Evolutionary conservation across 2,329 filamentous ascomycete species (phyloP).

Genomic region (Epichloe brachyelytri): DNA sequence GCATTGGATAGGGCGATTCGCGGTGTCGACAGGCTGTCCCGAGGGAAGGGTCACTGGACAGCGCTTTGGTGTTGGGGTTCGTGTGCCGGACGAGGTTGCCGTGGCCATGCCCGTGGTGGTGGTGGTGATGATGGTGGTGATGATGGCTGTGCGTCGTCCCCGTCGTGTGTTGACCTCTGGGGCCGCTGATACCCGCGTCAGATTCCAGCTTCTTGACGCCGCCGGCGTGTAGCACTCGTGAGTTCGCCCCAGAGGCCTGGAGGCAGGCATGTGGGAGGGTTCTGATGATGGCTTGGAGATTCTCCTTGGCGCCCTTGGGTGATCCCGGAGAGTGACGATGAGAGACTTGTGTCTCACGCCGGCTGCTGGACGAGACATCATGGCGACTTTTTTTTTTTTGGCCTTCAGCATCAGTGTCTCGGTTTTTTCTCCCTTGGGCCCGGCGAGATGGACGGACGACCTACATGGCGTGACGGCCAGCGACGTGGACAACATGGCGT

Average conservation of each 20-base stretch:
- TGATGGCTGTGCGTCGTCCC: slow-evolving; percentile 22
- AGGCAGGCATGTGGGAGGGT: slow-evolving; percentile 91
- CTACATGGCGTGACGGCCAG: slow-evolving; percentile 79
- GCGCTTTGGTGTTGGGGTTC: slow-evolving; percentile 14
- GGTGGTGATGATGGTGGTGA: slow-evolving; percentile 22
- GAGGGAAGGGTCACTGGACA: slow-evolving; percentile 46
- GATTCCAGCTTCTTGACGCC: slow-evolving; percentile 74
- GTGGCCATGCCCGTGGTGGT: slow-evolving; percentile 27
- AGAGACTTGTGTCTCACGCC: slow-evolving; percentile 72
- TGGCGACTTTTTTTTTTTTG: slow-evolving; percentile 51
- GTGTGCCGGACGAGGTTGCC: slow-evolving; percentile 63
- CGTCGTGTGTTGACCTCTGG: slow-evolving; percentile 15
- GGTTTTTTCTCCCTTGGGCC: too few species aligned
- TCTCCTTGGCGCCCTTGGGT: slow-evolving; percentile 89
- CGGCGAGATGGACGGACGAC: slow-evolving; percentile 15
- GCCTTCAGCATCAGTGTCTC: too few species aligned
- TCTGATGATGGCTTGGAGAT: slow-evolving; percentile 76
- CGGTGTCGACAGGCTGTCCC: slow-evolving; percentile 61
- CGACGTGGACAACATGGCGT: slow-evolving; percentile 84
- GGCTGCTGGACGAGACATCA: slow-evolving; percentile 91
- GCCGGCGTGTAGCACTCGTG: slow-evolving; percentile 63
- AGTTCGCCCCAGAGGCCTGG: slow-evolving; percentile 75
- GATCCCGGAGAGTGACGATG: slow-evolving; percentile 82
- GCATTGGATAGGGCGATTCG: slow-evolving; percentile 84
- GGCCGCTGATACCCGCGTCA: slow-evolving; percentile 54